Conservation (phyloP, 2,329 filamentous ascomycete genomes). For the Aureobasidium leucospermi region DNA sequence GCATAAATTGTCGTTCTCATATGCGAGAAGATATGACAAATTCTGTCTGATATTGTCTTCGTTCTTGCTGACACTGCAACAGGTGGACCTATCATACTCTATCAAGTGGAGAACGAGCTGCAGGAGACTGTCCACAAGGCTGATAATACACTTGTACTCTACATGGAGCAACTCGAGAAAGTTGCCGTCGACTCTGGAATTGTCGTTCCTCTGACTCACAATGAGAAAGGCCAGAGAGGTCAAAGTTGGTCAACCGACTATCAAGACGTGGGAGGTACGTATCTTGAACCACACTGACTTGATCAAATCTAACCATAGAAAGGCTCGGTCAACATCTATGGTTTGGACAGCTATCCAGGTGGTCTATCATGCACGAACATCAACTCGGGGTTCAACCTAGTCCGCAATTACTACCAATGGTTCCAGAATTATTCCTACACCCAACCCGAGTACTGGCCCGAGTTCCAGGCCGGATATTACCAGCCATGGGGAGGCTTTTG, state of each 20-base stretch:
- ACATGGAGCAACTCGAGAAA: slow-evolving; percentile 52
- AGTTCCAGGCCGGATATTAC: slow-evolving; percentile 54
- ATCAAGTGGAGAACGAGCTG: slow-evolving; percentile 54
- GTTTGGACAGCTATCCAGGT: slow-evolving; percentile 45
- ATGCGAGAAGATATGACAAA: no score
- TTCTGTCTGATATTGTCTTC: no score
- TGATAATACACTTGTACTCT: slow-evolving; percentile 37
- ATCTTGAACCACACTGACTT: neutral
- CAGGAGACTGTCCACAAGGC: slow-evolving; percentile 32
- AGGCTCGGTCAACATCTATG: slow-evolving; percentile 37
- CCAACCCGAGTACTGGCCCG: slow-evolving; percentile 51
- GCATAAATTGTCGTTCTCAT: no score
- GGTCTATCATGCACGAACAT: slow-evolving; percentile 59
- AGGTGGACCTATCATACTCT: slow-evolving; percentile 48
- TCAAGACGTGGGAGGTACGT: slow-evolving; percentile 44
- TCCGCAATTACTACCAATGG: slow-evolving; percentile 43
- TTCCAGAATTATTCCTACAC: slow-evolving; percentile 30
- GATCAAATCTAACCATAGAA: neutral
- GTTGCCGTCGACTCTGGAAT: slow-evolving; percentile 51
- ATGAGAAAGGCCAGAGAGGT: slow-evolving; percentile 53
- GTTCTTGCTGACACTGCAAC: neutral
- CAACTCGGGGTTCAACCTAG: slow-evolving; percentile 44
- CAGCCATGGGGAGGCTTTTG: slow-evolving; percentile 51
- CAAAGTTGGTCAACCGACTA: slow-evolving; percentile 57
- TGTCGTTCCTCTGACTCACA: slow-evolving; percentile 50